These are phyloP conservation scores for Tolypocladium tropicale DNA, from an alignment of 2,329 filamentous ascomycete species.

Conservation along the genomic window DNA sequence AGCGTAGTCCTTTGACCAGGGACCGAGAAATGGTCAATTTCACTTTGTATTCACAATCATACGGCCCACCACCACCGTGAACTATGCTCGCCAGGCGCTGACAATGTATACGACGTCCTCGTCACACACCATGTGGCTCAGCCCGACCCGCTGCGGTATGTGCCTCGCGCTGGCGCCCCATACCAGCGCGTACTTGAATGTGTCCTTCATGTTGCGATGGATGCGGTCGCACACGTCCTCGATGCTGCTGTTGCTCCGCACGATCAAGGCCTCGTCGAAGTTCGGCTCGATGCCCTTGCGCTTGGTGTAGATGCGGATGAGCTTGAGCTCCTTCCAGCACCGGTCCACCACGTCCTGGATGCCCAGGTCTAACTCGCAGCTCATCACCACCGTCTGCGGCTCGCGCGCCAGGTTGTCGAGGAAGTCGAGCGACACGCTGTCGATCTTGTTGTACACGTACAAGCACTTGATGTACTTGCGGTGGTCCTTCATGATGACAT, in stretches of 20 bases:
- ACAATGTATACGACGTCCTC: slow-evolving; percentile 62
- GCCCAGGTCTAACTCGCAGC: slow-evolving; percentile 88
- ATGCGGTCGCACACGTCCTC: slow-evolving; percentile 97
- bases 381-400: slow-evolving; percentile 93
- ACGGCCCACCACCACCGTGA: neutral
- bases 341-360: slow-evolving; percentile 88
- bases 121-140: slow-evolving; percentile 67
- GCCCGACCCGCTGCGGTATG: slow-evolving; percentile 83
- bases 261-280: slow-evolving; percentile 87
- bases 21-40: slow-evolving; percentile 1
- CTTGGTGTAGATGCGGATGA: slow-evolving; percentile 95
- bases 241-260: slow-evolving; percentile 76
- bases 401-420: slow-evolving; percentile 87
- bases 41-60: neutral
- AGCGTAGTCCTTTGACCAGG: neutral
- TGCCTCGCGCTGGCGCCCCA: slow-evolving; percentile 97
- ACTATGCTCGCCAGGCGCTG: slow-evolving; percentile 51
- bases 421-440: slow-evolving; percentile 86
- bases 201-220: slow-evolving; percentile 90
- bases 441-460: slow-evolving; percentile 99
- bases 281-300: slow-evolving; percentile 84
- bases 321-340: slow-evolving; percentile 84
- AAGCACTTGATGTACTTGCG: slow-evolving; percentile 91
- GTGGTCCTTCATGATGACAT: slow-evolving; percentile 99
- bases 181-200: slow-evolving; percentile 96